phyloP scores from a whole-genome alignment of 768 basidiomycete species.

The Podaxis carcinomalis region DNA sequence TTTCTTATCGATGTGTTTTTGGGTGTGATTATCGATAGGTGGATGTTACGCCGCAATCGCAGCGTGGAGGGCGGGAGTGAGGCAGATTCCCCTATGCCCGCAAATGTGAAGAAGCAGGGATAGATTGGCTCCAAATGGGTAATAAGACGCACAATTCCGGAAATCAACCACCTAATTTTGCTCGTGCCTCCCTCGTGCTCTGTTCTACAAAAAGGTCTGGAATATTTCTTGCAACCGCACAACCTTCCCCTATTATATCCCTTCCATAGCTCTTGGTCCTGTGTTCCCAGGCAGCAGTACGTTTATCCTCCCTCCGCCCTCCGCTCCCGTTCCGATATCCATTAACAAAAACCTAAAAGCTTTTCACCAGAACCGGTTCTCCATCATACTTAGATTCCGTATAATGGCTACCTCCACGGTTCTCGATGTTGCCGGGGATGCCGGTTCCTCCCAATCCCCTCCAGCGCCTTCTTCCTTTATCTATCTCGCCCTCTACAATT shows the following conservation, averaged over 20 bases:
- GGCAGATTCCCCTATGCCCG: conserved; percentile 9
- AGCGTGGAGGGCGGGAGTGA: conserved; percentile 5
- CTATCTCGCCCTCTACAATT: conserved; percentile 11
- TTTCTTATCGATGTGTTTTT: conserved; percentile 10
- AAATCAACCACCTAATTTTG: conserved; percentile 2
- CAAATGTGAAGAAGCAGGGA: conserved; percentile 11
- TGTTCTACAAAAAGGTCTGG: conserved; percentile 6
- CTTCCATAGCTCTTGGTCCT: background rate
- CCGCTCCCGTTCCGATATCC: conserved; percentile 6
- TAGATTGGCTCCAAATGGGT: conserved; percentile 4
- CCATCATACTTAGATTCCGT: conserved; percentile 5
- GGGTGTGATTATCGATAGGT: conserved; percentile 10
- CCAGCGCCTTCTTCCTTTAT: conserved; percentile 1
- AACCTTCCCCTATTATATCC: conserved; percentile 2
- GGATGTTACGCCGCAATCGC: background rate
- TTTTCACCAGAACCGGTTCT: conserved; percentile 1
- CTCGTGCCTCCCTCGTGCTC: conserved; percentile 12
- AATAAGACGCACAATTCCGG: conserved; percentile 4
- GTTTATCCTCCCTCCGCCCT: background rate
- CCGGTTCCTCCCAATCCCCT: background rate
- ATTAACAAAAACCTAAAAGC: background rate
- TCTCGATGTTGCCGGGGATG: conserved; percentile 3
- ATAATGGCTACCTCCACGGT: conserved; percentile 5
- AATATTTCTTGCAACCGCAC: conserved; percentile 1
- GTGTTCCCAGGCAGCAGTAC: conserved; percentile 9